phyloP scores from a whole-genome alignment of 805 yeast genomes.

The Starmerella khaoyaiensis region DNA sequence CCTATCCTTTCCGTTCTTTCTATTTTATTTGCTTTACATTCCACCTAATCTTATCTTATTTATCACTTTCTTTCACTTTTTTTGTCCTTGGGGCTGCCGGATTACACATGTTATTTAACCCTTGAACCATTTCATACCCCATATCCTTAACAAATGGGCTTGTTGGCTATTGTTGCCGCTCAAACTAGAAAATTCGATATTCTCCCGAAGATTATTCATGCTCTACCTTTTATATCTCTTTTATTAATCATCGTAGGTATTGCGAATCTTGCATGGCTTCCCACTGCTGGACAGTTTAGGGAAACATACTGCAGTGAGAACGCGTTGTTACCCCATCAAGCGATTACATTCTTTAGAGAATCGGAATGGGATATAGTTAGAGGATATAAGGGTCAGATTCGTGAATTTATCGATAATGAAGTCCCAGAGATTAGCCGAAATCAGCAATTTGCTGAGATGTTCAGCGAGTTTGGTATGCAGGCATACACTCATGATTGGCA shows the following conservation, averaged over 20 bases:
- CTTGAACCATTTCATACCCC: too few relatives aligned
- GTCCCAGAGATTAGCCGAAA: conserved; percentile 25
- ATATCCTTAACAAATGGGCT: conserved; percentile 24
- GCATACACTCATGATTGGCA: conserved; percentile 39
- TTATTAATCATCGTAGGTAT: conserved; percentile 32
- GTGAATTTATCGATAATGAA: conserved; percentile 24
- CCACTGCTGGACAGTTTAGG: conserved; percentile 71
- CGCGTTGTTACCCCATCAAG: conserved; percentile 95
- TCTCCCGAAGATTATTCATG: conserved; percentile 18
- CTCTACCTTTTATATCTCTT: conserved; percentile 25
- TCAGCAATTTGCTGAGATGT: conserved; percentile 39
- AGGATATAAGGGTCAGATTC: conserved; percentile 61
- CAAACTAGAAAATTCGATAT: conserved; percentile 24
- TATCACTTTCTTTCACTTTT: too few relatives aligned
- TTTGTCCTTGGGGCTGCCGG: too few relatives aligned
- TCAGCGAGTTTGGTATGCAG: conserved; percentile 53
- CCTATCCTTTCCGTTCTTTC: too few relatives aligned
- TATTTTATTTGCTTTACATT: too few relatives aligned
- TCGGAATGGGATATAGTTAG: conserved; percentile 86
- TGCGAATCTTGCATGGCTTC: conserved; percentile 47
- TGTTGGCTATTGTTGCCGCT: conserved; percentile 26
- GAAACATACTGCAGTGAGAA: conserved; percentile 84
- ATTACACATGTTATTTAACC: too few relatives aligned
- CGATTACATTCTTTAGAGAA: conserved; percentile 79
- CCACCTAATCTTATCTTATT: too few relatives aligned